phyloP scores from a whole-genome alignment of 2,329 filamentous ascomycete genomes.

The Arthrocladium fulminans region DNA sequence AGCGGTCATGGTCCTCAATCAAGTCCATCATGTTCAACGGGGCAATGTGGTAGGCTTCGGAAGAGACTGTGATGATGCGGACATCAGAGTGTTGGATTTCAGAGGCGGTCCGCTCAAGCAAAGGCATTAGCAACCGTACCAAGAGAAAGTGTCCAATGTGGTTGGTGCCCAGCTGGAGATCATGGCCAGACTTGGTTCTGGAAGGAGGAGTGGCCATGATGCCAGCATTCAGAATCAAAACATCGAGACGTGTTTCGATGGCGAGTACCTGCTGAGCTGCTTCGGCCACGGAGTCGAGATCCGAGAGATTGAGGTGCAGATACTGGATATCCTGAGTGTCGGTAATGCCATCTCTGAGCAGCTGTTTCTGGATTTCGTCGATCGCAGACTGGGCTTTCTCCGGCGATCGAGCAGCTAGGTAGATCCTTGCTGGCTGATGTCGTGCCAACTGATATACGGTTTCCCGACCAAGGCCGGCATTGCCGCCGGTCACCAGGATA shows the following conservation, averaged over 20 bases:
- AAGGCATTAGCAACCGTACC: conserved; percentile 36
- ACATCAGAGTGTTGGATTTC: conserved; percentile 24
- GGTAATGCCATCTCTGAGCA: conserved; percentile 13
- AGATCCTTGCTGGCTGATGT: conserved; percentile 46
- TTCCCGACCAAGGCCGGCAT: conserved; percentile 39
- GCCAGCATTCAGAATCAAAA: conserved; percentile 41
- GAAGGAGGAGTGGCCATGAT: conserved; percentile 35
- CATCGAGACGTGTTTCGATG: conserved; percentile 35
- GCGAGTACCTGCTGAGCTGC: conserved; percentile 37
- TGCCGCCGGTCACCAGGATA: conserved; percentile 45
- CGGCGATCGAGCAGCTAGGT: conserved; percentile 44
- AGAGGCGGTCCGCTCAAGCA: conserved; percentile 30
- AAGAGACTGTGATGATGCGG: conserved; percentile 32
- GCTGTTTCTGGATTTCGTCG: conserved; percentile 30
- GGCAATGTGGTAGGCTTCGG: conserved; percentile 28
- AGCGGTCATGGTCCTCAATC: conserved; percentile 30
- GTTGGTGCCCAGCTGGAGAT: conserved; percentile 40
- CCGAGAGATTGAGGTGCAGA: conserved; percentile 43
- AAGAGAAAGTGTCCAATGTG: conserved; percentile 40
- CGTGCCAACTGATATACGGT: conserved; percentile 41
- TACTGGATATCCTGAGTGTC: conserved; percentile 34
- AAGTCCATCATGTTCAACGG: conserved; percentile 26
- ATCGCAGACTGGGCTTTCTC: conserved; percentile 38
- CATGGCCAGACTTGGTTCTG: conserved; percentile 35
- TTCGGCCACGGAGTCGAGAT: conserved; percentile 40